Percentiles rank a stretch among this genome's conserved stretches.
phyloP scores from a whole-genome alignment of 169 alveolate genomes.

The Plasmodium yoelii region DNA sequence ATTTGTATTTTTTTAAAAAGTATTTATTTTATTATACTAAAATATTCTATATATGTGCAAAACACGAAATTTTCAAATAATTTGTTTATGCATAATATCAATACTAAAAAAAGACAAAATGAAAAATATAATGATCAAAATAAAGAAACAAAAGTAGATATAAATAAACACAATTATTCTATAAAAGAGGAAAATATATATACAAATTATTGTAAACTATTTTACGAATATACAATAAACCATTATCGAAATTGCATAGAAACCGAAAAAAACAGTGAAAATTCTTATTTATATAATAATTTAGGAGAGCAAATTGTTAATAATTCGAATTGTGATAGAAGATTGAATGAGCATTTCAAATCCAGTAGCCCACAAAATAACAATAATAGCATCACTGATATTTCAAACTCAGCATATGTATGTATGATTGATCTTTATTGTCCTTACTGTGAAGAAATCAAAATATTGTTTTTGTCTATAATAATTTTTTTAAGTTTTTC shows the following conservation, averaged over 20 bases:
- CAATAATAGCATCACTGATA: neutral
- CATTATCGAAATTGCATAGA: slow-evolving; percentile 13
- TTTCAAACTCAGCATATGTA: slow-evolving; percentile 15
- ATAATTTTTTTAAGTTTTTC: slow-evolving; percentile 42
- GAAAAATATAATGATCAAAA: neutral
- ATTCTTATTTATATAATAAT: slow-evolving; percentile 5
- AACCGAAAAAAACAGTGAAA: neutral
- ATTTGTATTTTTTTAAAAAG: slow-evolving; percentile 36
- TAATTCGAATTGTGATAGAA: neutral
- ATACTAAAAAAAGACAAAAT: neutral
- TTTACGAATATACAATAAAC: slow-evolving; percentile 42
- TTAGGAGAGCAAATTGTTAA: neutral
- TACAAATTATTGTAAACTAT: slow-evolving; percentile 58
- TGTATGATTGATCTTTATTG: slow-evolving; percentile 49
- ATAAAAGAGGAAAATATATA: slow-evolving; percentile 44
- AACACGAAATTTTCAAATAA: slow-evolving; percentile 5
- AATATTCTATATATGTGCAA: slow-evolving; percentile 56
- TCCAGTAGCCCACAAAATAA: too few relatives aligned
- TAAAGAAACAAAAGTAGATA: neutral
- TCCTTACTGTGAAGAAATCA: slow-evolving; percentile 41
- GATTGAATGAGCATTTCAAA: neutral
- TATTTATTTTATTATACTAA: slow-evolving; percentile 42
- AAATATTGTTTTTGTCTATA: slow-evolving; percentile 49
- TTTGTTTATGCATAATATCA: neutral
- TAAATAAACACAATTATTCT: slow-evolving; percentile 41